Evolutionary conservation across 208 protist genomes (phyloP), one percentile per base, ranked within the genome.

Genomic region (Trypanosoma mega): DNA sequence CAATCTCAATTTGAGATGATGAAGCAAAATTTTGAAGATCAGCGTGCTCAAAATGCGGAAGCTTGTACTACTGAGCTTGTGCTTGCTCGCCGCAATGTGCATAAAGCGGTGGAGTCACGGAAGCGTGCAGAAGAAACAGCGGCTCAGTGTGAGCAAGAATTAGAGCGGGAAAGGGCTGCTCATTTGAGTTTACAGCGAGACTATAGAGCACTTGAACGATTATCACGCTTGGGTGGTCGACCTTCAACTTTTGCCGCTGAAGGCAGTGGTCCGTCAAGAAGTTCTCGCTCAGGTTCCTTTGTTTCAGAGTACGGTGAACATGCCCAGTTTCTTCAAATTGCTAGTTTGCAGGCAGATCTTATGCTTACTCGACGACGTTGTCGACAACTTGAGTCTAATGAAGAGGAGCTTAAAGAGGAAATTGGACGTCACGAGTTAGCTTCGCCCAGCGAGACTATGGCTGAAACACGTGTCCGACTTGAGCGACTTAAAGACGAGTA

Each of bases 341-440:
- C 72, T 5, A 74, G 72, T 53, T 56, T 86, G 11, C 80, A 86
- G 50, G 72, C 63, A n/a, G 80, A 86, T 43, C 69, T 86, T 8
- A 39, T 82, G 36, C 41, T 76, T n/a, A 70, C 47, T 9, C 74
- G 80, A 1, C 69, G 59, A 2, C 68, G 65, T n/a, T 70, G 73
- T 12, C 70, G 72, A 12, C 71, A 75, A 16, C 51, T 82, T 23
- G 77, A 84, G 52, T 39, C 41, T 7, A 52, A 58, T 27, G 68
- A 88, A 52, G 62, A 69, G 20, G 58, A 67, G 11, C 57, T 88
- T 20, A 58, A 60, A 3, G 33, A 66, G 34, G 34, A 45, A 11
- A 58, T 74, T 37, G 48, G 43, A 31, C 27, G 29, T 20, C 46
- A 51, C 31, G 73, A 78, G 34, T 51, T 46, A 52, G 1, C 47